Conservation (phyloP, 352 stramenopile species). For the Globisporangium nagaii region DNA sequence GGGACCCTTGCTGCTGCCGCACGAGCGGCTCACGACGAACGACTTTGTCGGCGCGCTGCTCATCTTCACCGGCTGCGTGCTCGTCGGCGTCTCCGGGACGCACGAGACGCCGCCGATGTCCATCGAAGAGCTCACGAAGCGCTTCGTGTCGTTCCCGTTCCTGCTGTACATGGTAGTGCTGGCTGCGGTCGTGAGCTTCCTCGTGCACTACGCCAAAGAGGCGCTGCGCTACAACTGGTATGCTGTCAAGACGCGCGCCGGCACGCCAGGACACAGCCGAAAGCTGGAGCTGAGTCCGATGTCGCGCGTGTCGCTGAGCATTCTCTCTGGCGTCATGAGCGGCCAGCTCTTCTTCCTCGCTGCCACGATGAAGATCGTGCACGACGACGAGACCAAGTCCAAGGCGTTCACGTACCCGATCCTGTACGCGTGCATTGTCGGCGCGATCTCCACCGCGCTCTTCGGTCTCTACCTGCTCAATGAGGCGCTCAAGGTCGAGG, state of each 20-base stretch:
- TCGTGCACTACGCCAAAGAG: conserved; percentile 48
- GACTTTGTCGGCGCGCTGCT: conserved; percentile 70
- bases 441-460: conserved; percentile 56
- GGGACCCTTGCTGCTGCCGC: conserved; percentile 57
- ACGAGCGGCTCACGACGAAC: conserved; percentile 65
- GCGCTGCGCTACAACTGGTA: conserved; percentile 44
- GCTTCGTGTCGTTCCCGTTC: conserved; percentile 62
- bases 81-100: conserved; percentile 65
- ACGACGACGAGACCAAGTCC: conserved; percentile 46
- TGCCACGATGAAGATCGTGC: conserved; percentile 53
- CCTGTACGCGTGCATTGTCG: conserved; percentile 65
- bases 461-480: conserved; percentile 71
- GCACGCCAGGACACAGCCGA: conserved; percentile 19
- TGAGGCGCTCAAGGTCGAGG: conserved; percentile 72
- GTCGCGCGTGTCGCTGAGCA: conserved; percentile 47
- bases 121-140: conserved; percentile 39
- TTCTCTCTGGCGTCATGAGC: conserved; percentile 65
- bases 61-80: conserved; percentile 73
- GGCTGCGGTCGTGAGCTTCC: conserved; percentile 32
- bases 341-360: conserved; percentile 78
- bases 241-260: not conserved
- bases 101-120: conserved; percentile 58
- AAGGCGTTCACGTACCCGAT: conserved; percentile 48
- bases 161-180: conserved; percentile 47
- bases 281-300: conserved; percentile 28